Conservation (phyloP, 2,329 filamentous ascomycete species). For the Neonectria punicea region DNA sequence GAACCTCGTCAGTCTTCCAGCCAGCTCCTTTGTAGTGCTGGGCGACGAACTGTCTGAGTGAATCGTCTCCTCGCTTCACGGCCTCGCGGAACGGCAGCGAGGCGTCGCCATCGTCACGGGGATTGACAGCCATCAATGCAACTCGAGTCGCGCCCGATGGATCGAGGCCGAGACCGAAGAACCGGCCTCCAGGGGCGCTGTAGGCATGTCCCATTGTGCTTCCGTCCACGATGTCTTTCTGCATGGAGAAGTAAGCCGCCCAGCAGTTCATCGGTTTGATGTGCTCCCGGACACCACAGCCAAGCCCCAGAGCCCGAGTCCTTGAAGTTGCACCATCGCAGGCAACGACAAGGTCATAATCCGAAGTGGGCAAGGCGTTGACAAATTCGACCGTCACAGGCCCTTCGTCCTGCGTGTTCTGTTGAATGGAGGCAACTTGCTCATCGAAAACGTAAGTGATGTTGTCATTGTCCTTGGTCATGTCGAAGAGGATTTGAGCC, state of each 20-base stretch:
- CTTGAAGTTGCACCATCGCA: slow-evolving; percentile 59
- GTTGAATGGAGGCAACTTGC: slow-evolving; percentile 50
- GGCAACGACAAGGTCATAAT: slow-evolving; percentile 61
- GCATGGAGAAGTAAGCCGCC: slow-evolving; percentile 55
- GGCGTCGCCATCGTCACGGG: slow-evolving; percentile 40
- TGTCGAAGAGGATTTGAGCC: slow-evolving; percentile 54
- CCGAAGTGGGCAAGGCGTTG: slow-evolving; percentile 47
- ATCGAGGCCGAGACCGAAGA: slow-evolving; percentile 49
- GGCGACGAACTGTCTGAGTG: slow-evolving; percentile 49
- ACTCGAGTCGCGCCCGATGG: slow-evolving; percentile 46
- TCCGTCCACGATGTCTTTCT: slow-evolving; percentile 51
- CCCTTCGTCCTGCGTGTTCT: slow-evolving; percentile 32
- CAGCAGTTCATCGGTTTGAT: slow-evolving; percentile 51
- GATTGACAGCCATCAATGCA: slow-evolving; percentile 49
- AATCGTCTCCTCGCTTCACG: slow-evolving; percentile 36
- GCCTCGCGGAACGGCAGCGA: slow-evolving; percentile 53
- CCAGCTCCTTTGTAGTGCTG: slow-evolving; percentile 55
- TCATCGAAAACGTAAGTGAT: slow-evolving; percentile 49
- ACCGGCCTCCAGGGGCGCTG: slow-evolving; percentile 52
- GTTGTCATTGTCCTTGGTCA: slow-evolving; percentile 40
- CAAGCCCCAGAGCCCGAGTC: slow-evolving; percentile 57
- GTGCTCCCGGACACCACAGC: slow-evolving; percentile 51
- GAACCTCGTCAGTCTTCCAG: slow-evolving; percentile 54
- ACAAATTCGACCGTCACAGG: slow-evolving; percentile 54
- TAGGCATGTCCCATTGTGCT: slow-evolving; percentile 50